A percentile compares a stretch with the other conserved stretches of the same genome.
These are phyloP conservation scores for Lachancea waltii DNA, from an alignment of 805 yeast species.

Conservation along the genomic window DNA sequence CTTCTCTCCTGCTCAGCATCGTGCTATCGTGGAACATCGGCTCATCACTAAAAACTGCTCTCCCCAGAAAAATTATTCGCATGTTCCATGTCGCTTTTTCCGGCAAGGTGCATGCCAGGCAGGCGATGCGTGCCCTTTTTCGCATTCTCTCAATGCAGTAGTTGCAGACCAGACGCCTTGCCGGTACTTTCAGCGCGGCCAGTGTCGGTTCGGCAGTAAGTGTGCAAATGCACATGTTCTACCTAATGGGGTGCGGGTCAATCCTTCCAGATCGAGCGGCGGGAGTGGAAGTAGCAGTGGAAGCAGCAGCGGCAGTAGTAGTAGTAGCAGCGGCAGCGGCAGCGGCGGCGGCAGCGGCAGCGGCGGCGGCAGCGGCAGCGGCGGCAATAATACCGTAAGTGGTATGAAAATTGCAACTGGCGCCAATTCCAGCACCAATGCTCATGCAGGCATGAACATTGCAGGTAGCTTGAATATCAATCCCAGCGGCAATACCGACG, in stretches of 20 bases:
- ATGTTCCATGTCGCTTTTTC: constrained; percentile 94
- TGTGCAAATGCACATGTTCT: constrained; percentile 90
- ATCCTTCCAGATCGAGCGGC: constrained; percentile 32
- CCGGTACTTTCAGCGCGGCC: constrained; percentile 93
- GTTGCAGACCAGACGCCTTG: constrained; percentile 46
- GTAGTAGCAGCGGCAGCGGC: no score
- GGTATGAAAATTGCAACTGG: no score
- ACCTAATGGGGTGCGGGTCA: constrained; percentile 83
- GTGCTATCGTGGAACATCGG: constrained; percentile 23
- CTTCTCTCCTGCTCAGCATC: constrained; percentile 25
- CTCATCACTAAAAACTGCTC: constrained; percentile 24
- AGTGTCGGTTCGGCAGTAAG: constrained; percentile 89
- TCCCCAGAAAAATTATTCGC: constrained; percentile 40
- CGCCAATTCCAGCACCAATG: no score
- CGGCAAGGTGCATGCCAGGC: constrained; percentile 94
- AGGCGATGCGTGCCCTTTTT: constrained; percentile 84
- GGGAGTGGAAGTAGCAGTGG: constrained; percentile 20
- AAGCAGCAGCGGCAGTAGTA: no score
- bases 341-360: no score
- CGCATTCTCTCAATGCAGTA: constrained; percentile 63
- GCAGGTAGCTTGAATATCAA: no score
- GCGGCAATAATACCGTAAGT: no score
- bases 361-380: no score
- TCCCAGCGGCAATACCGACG: no score
- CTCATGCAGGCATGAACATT: no score